phyloP scores from a whole-genome alignment of 176 grass and related monocot genomes.

The Ananas comosus region DNA sequence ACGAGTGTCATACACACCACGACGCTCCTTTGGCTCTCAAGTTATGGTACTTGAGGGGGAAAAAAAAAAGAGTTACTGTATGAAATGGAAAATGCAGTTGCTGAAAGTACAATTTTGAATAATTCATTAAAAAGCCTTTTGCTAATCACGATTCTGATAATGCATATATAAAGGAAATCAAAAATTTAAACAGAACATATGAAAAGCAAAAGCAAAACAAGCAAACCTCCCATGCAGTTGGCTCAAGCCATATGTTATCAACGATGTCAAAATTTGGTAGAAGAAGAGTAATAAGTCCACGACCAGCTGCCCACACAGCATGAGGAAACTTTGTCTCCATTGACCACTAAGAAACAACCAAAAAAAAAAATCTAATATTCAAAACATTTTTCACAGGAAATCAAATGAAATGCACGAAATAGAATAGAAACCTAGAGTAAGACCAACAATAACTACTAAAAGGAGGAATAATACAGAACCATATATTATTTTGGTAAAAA shows the following conservation, averaged over 20 bases:
- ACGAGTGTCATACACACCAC: no score
- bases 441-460: no score
- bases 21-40: no score
- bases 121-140: no score
- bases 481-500: background rate
- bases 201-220: background rate
- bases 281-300: conserved; percentile 26
- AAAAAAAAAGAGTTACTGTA: background rate
- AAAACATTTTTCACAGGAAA: background rate
- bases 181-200: background rate
- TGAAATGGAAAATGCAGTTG: conserved; percentile 5
- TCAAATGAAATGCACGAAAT: background rate
- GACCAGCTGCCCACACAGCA: conserved; percentile 31
- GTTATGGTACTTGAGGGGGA: no score
- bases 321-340: conserved; percentile 33
- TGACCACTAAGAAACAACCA: conserved; percentile 18
- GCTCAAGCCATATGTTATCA: conserved; percentile 31
- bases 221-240: conserved; percentile 29
- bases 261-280: conserved; percentile 34
- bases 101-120: background rate
- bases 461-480: no score
- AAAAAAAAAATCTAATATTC: background rate
- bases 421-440: background rate
- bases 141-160: no score
- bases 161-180: background rate